Percentiles rank a stretch among this genome's conserved stretches.
Evolutionary conservation across 1,284 basidiomycete genomes (phyloP).

Genomic region (Xanthoconium separans): DNA sequence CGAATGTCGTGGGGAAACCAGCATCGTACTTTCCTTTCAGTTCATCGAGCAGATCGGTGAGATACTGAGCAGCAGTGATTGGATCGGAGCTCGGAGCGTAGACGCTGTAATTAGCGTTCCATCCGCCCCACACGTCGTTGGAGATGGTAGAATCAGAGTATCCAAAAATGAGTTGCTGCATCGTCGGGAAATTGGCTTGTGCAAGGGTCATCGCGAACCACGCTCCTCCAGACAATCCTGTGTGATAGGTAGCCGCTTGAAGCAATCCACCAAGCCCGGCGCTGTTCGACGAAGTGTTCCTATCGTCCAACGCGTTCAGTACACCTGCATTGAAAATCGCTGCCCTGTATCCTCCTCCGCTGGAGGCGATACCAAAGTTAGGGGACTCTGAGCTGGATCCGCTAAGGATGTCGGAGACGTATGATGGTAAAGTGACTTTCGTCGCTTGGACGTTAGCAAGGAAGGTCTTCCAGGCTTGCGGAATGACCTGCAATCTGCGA

Average conservation of each 20-base stretch:
- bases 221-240: constrained; percentile 44
- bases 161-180: constrained; percentile 39
- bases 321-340: constrained; percentile 51
- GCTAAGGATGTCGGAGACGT: constrained; percentile 36
- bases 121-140: constrained; percentile 33
- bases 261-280: constrained; percentile 50
- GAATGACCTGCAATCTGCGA: constrained; percentile 30
- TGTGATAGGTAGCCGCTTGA: constrained; percentile 44
- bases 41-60: constrained; percentile 29
- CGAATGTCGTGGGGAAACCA: constrained; percentile 35
- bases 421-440: constrained; percentile 30
- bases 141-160: constrained; percentile 13
- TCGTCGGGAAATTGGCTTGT: constrained; percentile 41
- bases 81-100: constrained; percentile 18
- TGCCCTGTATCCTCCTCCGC: constrained; percentile 50
- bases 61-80: constrained; percentile 19
- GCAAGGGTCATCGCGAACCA: constrained; percentile 40
- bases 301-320: constrained; percentile 47
- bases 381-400: constrained; percentile 29
- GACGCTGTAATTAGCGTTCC: constrained; percentile 35
- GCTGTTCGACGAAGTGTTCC: constrained; percentile 42
- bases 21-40: constrained; percentile 32
- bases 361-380: constrained; percentile 42
- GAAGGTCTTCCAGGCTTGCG: constrained; percentile 34
- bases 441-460: constrained; percentile 35